Base-by-base conservation (phyloP, 169 alveolate genomes). In the Eimeria falciformis region DNA sequence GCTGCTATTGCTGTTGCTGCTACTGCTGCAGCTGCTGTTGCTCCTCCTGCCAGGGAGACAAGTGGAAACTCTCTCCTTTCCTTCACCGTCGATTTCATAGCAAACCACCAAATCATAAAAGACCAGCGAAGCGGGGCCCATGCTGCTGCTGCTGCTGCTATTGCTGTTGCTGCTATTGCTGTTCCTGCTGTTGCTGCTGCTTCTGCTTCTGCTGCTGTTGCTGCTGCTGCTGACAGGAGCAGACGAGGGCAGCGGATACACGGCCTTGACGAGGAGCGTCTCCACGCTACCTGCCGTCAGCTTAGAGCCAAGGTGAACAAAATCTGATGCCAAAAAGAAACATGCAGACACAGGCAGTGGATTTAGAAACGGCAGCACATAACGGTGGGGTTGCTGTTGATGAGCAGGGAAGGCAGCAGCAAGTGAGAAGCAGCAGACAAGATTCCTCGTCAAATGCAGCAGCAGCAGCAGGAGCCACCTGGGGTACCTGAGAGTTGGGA, bases 131-230 rank as follows among this genome's bases (percentile, higher is more conserved):
- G 82, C 29, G 56, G 58, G 29, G 56, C n/a, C 17, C 7, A 50
- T 37, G 55, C 82, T 37, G 55, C 82, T 66, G 77, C 77, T 66
- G 82, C 55, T 71, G 82, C 55, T 37, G 56, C 50, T 37, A 56
- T 23, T 37, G 82, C 55, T 66, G 77, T 66, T 66, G 77, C 77
- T 66, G 82, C 56, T 71, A 56, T 56, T 37, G 56, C 55, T 37
- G 82, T 25, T 11, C 58, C 50, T 66, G 82, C 55, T 71, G 82
- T 17, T 37, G 25, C 82, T 3, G 56, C 55, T 37, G 82, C 56
- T 25, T 50, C 23, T 37, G 56, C 82, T 11, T 23, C 55, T 12
- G 55, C 82, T 12, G 82, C 82, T 66, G 77, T 25, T 66, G 82
- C 82, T 71, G 82, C 82, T 37, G 25, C 56, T 11, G 25, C 71